phyloP scores from a whole-genome alignment of 352 stramenopile genomes.

The Globisporangium acanthophoron region DNA sequence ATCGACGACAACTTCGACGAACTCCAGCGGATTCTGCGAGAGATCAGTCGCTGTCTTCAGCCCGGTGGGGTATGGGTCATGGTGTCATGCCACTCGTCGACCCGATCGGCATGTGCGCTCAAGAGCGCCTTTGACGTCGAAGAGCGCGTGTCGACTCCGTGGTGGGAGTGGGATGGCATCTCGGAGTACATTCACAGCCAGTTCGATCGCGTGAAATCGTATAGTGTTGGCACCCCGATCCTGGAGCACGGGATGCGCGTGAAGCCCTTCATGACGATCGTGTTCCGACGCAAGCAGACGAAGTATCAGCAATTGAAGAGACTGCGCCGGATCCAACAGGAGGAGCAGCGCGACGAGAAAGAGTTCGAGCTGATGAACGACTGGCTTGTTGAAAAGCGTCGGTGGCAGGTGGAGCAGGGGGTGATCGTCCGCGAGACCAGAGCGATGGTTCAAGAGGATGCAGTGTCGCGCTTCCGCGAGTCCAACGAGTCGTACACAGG shows the following conservation, averaged over 20 bases:
- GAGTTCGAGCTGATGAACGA: neutral
- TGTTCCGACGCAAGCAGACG: conserved; percentile 22
- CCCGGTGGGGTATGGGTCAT: conserved; percentile 20
- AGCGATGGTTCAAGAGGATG: conserved; percentile 11
- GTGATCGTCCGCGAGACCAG: conserved; percentile 1
- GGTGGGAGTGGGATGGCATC: conserved; percentile 21
- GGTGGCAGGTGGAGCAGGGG: neutral
- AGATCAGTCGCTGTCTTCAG: conserved; percentile 22
- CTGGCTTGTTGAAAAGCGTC: conserved; percentile 5
- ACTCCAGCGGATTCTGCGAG: conserved; percentile 14
- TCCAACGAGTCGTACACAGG: neutral
- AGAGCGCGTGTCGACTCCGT: conserved; percentile 8
- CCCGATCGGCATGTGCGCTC: neutral
- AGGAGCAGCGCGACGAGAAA: neutral
- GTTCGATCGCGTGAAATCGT: conserved; percentile 10
- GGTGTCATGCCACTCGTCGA: conserved; percentile 12
- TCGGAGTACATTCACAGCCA: conserved; percentile 4
- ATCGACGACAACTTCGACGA: conserved; percentile 1
- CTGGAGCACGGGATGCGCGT: conserved; percentile 2
- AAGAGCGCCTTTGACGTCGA: neutral
- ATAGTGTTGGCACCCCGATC: conserved; percentile 13
- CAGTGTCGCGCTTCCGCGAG: neutral
- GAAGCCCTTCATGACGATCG: conserved; percentile 16
- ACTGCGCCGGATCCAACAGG: conserved; percentile 7
- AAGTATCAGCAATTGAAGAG: conserved; percentile 8